Conservation (phyloP, 148 eudicot species). For the Diospyros lotus region DNA sequence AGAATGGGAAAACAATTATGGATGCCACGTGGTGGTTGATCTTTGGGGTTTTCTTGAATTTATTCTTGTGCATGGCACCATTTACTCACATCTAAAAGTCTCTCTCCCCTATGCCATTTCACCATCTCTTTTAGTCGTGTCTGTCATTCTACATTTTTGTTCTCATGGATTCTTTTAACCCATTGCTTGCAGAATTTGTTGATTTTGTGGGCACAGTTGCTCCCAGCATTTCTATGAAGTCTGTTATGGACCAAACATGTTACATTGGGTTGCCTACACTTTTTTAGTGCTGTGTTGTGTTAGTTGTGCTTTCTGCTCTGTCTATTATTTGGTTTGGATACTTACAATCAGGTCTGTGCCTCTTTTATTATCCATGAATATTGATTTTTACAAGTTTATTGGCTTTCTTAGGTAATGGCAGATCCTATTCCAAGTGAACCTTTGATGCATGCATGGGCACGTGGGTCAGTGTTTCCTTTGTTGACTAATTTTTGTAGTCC, state of each 20-base stretch:
- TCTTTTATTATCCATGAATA: background rate
- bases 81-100: background rate
- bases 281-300: background rate
- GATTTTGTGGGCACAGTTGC: slow-evolving; percentile 53
- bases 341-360: background rate
- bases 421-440: slow-evolving; percentile 85
- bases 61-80: slow-evolving; percentile 8
- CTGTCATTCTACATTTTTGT: background rate
- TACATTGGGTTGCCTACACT: slow-evolving; percentile 26
- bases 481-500: background rate
- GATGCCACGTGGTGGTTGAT: slow-evolving; percentile 11
- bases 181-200: slow-evolving; percentile 38
- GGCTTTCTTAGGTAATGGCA: slow-evolving; percentile 45
- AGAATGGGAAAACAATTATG: background rate
- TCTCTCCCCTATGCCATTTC: background rate
- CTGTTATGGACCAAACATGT: slow-evolving; percentile 32
- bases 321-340: background rate
- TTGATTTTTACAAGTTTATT: slow-evolving; percentile 1
- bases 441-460: slow-evolving; percentile 55
- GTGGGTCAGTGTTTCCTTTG: slow-evolving; percentile 33
- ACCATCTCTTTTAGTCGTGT: background rate
- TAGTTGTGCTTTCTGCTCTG: background rate
- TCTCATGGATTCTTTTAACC: slow-evolving; percentile 36
- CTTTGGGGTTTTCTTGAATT: background rate
- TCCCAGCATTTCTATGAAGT: slow-evolving; percentile 35